phyloP scores from a whole-genome alignment of 441 rosid genomes.

The Gossypium davidsonii region DNA sequence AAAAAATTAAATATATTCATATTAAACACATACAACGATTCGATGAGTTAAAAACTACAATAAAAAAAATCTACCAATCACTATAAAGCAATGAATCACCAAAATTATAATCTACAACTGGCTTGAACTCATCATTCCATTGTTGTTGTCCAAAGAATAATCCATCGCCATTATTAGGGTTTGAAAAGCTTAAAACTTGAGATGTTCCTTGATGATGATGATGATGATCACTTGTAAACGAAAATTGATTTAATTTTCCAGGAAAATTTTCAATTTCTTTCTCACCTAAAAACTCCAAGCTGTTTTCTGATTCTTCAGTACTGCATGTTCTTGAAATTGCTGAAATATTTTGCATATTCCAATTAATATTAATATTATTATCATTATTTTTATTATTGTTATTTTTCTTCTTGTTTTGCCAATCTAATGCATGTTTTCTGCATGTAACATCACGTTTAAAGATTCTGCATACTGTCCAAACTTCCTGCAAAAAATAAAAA shows the following conservation, averaged over 20 bases:
- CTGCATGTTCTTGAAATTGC: not conserved
- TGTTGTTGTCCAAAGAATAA: not conserved
- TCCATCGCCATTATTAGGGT: not conserved
- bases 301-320: not conserved
- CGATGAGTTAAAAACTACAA: too few species aligned
- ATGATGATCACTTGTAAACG: too few species aligned
- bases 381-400: not conserved
- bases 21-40: too few species aligned
- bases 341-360: not conserved
- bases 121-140: slow-evolving; percentile 10
- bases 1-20: too few species aligned
- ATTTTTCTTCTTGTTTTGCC: not conserved
- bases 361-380: not conserved
- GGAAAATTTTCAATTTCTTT: not conserved
- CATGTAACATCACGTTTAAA: slow-evolving; percentile 26
- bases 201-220: not conserved
- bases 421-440: slow-evolving; percentile 15
- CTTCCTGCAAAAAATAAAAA: slow-evolving; percentile 22
- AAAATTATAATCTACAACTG: not conserved
- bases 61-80: not conserved
- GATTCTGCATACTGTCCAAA: slow-evolving; percentile 35
- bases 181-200: not conserved
- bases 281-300: not conserved
- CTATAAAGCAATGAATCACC: not conserved
- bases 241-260: not conserved